Evolutionary conservation across 2,329 filamentous ascomycete genomes (phyloP), one percentile per base, ranked within the genome.

Genomic region (Hysterium pulicare): DNA sequence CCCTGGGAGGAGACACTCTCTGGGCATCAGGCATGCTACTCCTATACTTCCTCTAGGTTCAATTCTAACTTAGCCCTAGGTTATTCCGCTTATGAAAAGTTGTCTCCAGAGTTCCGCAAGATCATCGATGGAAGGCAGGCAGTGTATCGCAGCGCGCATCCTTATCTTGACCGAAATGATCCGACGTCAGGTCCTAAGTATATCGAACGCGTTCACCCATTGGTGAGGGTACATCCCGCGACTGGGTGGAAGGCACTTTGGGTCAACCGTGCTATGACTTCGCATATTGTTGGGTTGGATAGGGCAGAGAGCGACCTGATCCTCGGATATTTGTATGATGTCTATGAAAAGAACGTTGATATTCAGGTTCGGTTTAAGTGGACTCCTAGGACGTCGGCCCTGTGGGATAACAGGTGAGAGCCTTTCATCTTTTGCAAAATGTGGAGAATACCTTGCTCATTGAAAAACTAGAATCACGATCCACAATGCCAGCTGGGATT

Each of bases 241-340:
- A 88, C 84, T 0, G 84, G 84, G 0, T 87, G 84, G 84, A 88
- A 87, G 62, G 74, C 82, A 0, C 71, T 88, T 0, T 88, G 76
- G 72, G 84, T 88, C 0, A 88, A 88, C 59, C 75, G 83, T 3
- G 71, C 79, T 2, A 83, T 87, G 76, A 87, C 84, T 0, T 74
- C 76, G 5, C 72, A 77, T 1, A 87, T 88, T 36, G 78, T 87
- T 0, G 85, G 84, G 0, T 62, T 88, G 0, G 83, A 88, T 51
- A 78, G 78, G 46, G 79, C 73, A 0, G 84, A 88, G 64, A 86
- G 82, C 44, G 84, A 87, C 51, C 50, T 80, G 0, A 82, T 88
- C 11, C 67, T 88, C 8, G 74, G 75, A 21, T 86, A 87, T 45
- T 62, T 88, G 24, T 86, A 72, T 48, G 74, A 84, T 57, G 82